Conservation (phyloP, 305 asterid species). For the Fraxinus greggii region DNA sequence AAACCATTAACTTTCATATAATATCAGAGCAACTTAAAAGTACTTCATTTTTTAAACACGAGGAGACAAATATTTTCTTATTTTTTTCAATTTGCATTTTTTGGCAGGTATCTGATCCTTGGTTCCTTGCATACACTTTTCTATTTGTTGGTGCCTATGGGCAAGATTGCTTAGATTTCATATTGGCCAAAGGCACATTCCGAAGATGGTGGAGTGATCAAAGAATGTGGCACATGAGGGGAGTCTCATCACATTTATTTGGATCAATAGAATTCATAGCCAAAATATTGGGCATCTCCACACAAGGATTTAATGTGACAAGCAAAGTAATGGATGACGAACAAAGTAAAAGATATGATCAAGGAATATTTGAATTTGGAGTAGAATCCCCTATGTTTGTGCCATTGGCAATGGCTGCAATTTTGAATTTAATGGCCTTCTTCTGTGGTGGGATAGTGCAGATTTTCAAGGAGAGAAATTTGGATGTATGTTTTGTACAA, state of each 20-base stretch:
- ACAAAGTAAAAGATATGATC: constrained; percentile 54
- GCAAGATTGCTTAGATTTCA: constrained; percentile 61
- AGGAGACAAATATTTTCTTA: background rate
- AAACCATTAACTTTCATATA: background rate
- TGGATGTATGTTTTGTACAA: constrained; percentile 42
- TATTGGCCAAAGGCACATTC: constrained; percentile 43
- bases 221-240: constrained; percentile 70
- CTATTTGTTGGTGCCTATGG: constrained; percentile 64
- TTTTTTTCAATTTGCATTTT: background rate
- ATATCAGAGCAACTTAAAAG: too few relatives aligned
- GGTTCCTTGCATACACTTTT: constrained; percentile 48
- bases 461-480: constrained; percentile 20
- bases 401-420: constrained; percentile 42
- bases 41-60: background rate
- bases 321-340: constrained; percentile 74
- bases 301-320: constrained; percentile 68
- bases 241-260: constrained; percentile 39
- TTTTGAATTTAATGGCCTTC: constrained; percentile 46
- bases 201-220: constrained; percentile 87
- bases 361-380: constrained; percentile 68
- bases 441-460: constrained; percentile 25
- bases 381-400: constrained; percentile 58
- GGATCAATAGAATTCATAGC: constrained; percentile 44
- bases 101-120: constrained; percentile 46
- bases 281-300: constrained; percentile 54